Percentiles rank a stretch among this genome's conserved stretches.
Conservation (phyloP, 495 filamentous ascomycete species). For the Podospora pseudocomata region DNA sequence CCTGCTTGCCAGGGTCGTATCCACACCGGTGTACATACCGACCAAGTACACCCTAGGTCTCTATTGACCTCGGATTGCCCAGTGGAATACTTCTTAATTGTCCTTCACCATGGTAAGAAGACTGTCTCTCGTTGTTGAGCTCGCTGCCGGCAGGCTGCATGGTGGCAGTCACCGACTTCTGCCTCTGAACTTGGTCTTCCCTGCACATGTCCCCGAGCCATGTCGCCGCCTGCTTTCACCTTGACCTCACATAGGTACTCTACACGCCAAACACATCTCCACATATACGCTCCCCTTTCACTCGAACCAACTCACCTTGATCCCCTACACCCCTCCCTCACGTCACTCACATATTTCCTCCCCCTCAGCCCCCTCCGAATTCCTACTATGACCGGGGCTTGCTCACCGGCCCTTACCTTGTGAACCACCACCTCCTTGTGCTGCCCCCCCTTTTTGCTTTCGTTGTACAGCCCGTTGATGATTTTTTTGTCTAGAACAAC, state of each 20-base stretch:
- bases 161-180: constrained; percentile 25
- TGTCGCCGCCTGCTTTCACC: background rate
- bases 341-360: background rate
- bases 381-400: background rate
- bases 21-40: constrained; percentile 28
- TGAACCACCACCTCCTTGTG: background rate
- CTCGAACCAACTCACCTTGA: background rate
- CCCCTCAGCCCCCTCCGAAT: background rate
- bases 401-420: background rate
- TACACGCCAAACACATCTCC: background rate
- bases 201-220: background rate
- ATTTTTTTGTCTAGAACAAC: constrained; percentile 45
- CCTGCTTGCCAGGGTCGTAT: constrained; percentile 13
- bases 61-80: constrained; percentile 30
- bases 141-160: constrained; percentile 34
- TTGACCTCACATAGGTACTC: background rate
- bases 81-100: constrained; percentile 28
- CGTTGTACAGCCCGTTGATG: constrained; percentile 45
- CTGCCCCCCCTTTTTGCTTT: background rate
- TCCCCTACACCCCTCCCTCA: background rate
- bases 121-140: constrained; percentile 18
- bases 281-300: background rate
- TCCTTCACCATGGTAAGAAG: constrained; percentile 44
- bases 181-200: constrained; percentile 20
- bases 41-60: constrained; percentile 28